phyloP scores from a whole-genome alignment of 169 alveolate species.

The Eimeria falciformis region DNA sequence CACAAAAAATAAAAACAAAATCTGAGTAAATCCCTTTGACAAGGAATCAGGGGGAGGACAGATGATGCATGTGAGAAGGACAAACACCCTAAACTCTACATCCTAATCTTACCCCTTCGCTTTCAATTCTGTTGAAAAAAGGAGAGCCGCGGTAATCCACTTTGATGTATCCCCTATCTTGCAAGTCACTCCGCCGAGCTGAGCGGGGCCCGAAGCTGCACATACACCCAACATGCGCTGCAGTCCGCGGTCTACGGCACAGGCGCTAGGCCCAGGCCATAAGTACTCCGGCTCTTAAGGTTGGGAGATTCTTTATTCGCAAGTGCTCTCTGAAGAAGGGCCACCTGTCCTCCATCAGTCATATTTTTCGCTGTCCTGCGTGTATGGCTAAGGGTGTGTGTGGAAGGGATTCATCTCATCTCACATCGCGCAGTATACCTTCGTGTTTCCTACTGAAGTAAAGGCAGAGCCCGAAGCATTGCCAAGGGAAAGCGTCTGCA shows the following conservation, averaged over 20 bases:
- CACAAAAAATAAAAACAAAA: not conserved
- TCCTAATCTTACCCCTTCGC: constrained; percentile 2
- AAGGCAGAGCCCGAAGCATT: constrained; percentile 70
- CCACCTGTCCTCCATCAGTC: no score
- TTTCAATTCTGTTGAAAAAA: not conserved
- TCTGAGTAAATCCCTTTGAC: no score
- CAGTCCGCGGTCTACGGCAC: not conserved
- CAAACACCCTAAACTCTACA: constrained; percentile 2
- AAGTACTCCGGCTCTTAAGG: no score
- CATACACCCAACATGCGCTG: not conserved
- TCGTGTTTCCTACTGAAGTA: constrained; percentile 71
- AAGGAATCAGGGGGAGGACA: not conserved
- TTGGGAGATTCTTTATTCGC: no score
- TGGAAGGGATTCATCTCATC: not conserved
- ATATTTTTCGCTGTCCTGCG: no score
- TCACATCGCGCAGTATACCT: constrained; percentile 69
- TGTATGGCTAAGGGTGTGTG: constrained; percentile 16
- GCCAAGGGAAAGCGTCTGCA: constrained; percentile 59
- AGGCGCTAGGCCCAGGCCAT: not conserved
- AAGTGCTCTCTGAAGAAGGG: no score
- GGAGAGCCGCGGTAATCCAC: constrained; percentile 12
- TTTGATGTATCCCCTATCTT: constrained; percentile 40
- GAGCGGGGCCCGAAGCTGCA: constrained; percentile 53
- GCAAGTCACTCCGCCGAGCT: constrained; percentile 34
- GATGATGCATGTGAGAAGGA: no score